Evolutionary conservation across 2,329 filamentous ascomycete species (phyloP).

Genomic region (Hirsutella thompsonii): DNA sequence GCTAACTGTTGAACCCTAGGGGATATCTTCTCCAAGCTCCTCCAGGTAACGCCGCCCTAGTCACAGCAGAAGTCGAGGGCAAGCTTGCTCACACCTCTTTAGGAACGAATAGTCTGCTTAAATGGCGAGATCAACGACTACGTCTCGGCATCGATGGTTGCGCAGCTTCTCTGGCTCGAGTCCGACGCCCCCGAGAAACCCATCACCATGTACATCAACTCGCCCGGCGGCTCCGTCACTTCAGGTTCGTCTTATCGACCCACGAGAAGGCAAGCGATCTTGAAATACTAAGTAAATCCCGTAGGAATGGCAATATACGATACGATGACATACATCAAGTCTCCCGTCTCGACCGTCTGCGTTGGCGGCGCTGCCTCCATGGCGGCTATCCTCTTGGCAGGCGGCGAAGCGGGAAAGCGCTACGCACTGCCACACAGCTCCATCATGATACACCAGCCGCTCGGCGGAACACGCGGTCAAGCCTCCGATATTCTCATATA

Average conservation of each 20-base stretch:
- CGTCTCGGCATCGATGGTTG: constrained; percentile 85
- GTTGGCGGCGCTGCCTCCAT: constrained; percentile 91
- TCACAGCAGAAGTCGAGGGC: too few species aligned
- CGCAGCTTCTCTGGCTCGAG: constrained; percentile 95
- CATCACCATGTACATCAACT: constrained; percentile 97
- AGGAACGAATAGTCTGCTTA: constrained; percentile 89
- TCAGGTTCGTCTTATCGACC: constrained; percentile 34
- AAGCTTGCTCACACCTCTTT: constrained; percentile 6
- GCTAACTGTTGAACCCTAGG: constrained; percentile 31
- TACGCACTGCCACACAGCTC: constrained; percentile 86
- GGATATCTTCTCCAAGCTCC: constrained; percentile 70
- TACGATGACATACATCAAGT: constrained; percentile 94
- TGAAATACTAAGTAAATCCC: neutral
- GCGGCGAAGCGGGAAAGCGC: constrained; percentile 72
- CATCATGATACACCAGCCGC: constrained; percentile 95
- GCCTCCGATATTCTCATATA: constrained; percentile 87
- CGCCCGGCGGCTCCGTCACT: constrained; percentile 84
- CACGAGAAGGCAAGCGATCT: neutral
- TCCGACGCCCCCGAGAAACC: constrained; percentile 90
- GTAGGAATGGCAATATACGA: constrained; percentile 80
- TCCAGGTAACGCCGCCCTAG: constrained; percentile 51
- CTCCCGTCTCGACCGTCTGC: constrained; percentile 88
- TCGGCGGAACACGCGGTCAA: constrained; percentile 55
- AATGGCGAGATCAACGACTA: constrained; percentile 86
- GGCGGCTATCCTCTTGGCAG: constrained; percentile 79